Base-by-base conservation (phyloP, 2,329 filamentous ascomycete species). In the Ophiostoma populinum region DNA sequence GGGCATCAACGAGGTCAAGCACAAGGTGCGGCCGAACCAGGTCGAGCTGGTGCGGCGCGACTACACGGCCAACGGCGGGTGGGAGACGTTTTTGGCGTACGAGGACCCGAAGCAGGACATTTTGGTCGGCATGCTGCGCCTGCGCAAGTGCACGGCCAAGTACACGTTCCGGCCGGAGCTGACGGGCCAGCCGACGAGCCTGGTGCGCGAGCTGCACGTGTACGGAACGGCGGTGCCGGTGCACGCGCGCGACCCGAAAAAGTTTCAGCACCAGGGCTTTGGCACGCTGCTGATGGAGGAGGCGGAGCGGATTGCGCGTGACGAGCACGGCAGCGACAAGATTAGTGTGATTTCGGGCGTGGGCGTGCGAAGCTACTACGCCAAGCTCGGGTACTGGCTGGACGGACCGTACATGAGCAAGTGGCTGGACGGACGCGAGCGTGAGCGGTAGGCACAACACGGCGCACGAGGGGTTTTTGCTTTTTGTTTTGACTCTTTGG, bases 61-160 rank as follows among this genome's bases (percentile, higher is more conserved):
- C 58, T 98, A 98, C 55, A 70, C 74, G 0, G 90, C 90, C 45
- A 98, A 98, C 52, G 86, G 80, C 25, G 92, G 90, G 17, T 98
- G 90, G 90, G 90, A 98, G 57, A 98, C 90, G 0, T 98, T 98
- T 59, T 63, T 98, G 5, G 86, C 90, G 2, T 98, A 98, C 50
- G 90, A 98, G 53, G 90, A 98, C 47, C 87, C 90, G 1, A 94
- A 94, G 61, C 90, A 98, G 54, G 90, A 98, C 53, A 98, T 98
- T 38, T 63, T 98, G 4, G 92, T 98, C 39, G 92, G 81, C 1
- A 62, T 98, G 24, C 65, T 98, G 38, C 75, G 90, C 13, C 59
- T 98, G 43, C 71, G 90, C 45, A 92, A 92, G 59, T 98, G 92
- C 55, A 86, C 79, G 2, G 68, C 77, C 46, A 87, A 81, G 48